Conservation (phyloP, 1,284 basidiomycete genomes). For the Porodaedalea pini region DNA sequence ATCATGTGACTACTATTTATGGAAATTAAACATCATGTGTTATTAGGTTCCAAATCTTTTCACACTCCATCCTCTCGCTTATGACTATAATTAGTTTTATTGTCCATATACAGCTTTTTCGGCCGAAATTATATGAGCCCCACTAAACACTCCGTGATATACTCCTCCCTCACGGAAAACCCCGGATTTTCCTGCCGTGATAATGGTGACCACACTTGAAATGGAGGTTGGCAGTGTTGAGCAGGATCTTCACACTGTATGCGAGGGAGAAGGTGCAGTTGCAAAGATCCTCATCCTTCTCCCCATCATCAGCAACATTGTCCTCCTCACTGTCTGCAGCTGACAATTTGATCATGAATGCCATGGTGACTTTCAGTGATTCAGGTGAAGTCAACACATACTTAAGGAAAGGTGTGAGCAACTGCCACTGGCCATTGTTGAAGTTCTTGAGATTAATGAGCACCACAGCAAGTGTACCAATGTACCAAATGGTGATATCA, state of each 20-base stretch:
- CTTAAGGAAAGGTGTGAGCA: slow-evolving; percentile 73
- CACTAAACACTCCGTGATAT: too few relatives aligned
- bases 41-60: too few relatives aligned
- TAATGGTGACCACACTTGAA: slow-evolving; percentile 98
- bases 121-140: too few relatives aligned
- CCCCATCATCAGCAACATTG: slow-evolving; percentile 79
- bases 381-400: slow-evolving; percentile 67
- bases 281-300: slow-evolving; percentile 96
- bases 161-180: too few relatives aligned
- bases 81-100: too few relatives aligned
- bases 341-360: slow-evolving; percentile 88
- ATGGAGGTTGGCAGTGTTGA: slow-evolving; percentile 94
- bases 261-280: slow-evolving; percentile 98
- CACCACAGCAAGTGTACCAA: slow-evolving; percentile 75
- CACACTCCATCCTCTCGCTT: too few relatives aligned
- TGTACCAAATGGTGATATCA: slow-evolving; percentile 68
- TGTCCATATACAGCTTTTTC: too few relatives aligned
- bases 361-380: slow-evolving; percentile 66
- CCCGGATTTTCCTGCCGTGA: too few relatives aligned
- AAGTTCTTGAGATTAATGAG: slow-evolving; percentile 90
- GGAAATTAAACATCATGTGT: too few relatives aligned
- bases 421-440: slow-evolving; percentile 85
- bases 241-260: slow-evolving; percentile 96
- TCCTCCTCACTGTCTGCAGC: slow-evolving; percentile 72
- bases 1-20: too few relatives aligned